Evolutionary conservation across 2,329 filamentous ascomycete genomes (phyloP), one percentile per base, ranked within the genome.

Genomic region (Ascochyta fabae): DNA sequence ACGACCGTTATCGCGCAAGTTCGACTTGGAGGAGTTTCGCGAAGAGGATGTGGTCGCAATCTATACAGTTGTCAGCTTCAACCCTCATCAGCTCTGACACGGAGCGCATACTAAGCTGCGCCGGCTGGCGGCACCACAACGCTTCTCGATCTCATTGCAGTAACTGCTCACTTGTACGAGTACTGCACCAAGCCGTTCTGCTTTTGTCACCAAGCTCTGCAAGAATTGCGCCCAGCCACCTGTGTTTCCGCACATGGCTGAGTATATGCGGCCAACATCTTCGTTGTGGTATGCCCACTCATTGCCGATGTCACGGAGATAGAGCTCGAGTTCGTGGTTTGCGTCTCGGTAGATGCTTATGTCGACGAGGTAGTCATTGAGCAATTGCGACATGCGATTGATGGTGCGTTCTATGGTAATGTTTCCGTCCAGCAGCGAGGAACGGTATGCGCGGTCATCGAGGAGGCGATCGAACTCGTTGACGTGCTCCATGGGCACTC

Each of bases 381-480:
- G 87, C 19, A 89, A 84, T 22, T 83, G 80, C 13, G 88, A 87
- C 27, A 94, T 96, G 60, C 92, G 84, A n/a, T 86, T 85, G 42
- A 96, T 84, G 52, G 96, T 92, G 74, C 92, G 89, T 69, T 96
- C 92, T 59, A 98, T 96, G 73, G 89, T 91, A 67, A 95, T 88
- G 69, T 97, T 97, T 48, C 93, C 92, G 45, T 88, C 87, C 34
- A 96, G 82, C 48, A 98, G 91, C 65, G 94, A 88, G 16, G 86
- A 80, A 15, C 94, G 88, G 73, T 96, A 98, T 48, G 83, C 83
- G 59, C 89, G 87, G 69, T 97, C 92, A 70, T 92, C 88, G 44
- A 98, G 81, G 84, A 98, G 95, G 59, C 86, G 85, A 73, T 96
- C 91, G 68, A 98, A 97, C 6, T 92, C 86, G 22, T 85, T 81